Conservation (phyloP, 2,329 filamentous ascomycete genomes). For the Aspergillus puulaauensis region DNA sequence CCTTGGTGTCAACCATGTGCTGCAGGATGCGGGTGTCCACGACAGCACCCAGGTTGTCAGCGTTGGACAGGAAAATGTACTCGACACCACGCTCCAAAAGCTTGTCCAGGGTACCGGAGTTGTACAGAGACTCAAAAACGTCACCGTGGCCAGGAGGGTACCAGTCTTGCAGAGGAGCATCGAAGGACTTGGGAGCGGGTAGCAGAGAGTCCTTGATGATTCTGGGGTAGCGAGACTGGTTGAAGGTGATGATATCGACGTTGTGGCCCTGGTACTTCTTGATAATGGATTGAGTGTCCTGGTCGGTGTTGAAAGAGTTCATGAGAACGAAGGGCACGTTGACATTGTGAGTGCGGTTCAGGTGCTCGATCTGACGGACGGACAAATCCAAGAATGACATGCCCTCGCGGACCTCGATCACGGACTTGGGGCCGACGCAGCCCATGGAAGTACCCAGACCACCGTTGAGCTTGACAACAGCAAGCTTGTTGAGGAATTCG, state of each 20-base stretch:
- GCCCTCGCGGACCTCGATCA: constrained; percentile 98
- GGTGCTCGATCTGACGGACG: constrained; percentile 97
- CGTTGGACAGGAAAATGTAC: constrained; percentile 98
- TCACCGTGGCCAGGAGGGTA: constrained; percentile 99
- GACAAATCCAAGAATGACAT: constrained; percentile 99
- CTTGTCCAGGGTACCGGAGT: constrained; percentile 96
- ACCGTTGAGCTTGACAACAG: constrained; percentile 98
- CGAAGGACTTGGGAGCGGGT: constrained; percentile 84
- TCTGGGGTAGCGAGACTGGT: constrained; percentile 97
- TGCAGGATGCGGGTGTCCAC: constrained; percentile 97
- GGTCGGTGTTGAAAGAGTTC: constrained; percentile 99
- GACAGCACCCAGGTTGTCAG: constrained; percentile 96
- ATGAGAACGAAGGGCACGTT: constrained; percentile 98
- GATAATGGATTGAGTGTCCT: constrained; percentile 97
- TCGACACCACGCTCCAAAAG: constrained; percentile 93
- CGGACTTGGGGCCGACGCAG: constrained; percentile 97
- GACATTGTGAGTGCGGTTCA: constrained; percentile 96
- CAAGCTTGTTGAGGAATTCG: constrained; percentile 93
- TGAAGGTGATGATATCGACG: constrained; percentile 99
- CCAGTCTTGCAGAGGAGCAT: constrained; percentile 92
- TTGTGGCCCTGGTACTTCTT: constrained; percentile 99
- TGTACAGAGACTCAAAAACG: constrained; percentile 99
- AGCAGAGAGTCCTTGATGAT: constrained; percentile 98
- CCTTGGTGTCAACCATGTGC: constrained; percentile 97
- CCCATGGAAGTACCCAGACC: constrained; percentile 99